Percentiles rank a stretch among this genome's conserved stretches.
Conservation (phyloP, 768 basidiomycete genomes). For the Daedaleopsis sinensis region DNA sequence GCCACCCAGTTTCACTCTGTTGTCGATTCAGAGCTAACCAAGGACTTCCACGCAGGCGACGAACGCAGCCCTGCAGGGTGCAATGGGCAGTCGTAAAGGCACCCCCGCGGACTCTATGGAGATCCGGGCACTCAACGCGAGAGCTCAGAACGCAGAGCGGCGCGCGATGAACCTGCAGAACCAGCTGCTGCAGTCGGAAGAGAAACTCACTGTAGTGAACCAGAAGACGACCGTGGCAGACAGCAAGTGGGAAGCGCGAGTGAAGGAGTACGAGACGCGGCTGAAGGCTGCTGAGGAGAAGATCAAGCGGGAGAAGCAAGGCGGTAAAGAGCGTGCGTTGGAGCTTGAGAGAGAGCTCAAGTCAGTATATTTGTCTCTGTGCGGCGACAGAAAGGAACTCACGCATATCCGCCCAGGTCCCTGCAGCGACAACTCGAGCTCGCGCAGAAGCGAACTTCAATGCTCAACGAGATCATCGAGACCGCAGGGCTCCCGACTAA, state of each 20-base stretch:
- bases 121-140: slow-evolving; percentile 66
- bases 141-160: slow-evolving; percentile 84
- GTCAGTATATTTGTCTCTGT: slow-evolving; percentile 41
- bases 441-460: slow-evolving; percentile 73
- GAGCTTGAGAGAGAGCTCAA: slow-evolving; percentile 71
- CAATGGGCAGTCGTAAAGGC: slow-evolving; percentile 60
- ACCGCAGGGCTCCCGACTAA: slow-evolving; percentile 23
- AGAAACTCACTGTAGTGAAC: slow-evolving; percentile 76
- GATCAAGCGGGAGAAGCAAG: slow-evolving; percentile 92
- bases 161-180: slow-evolving; percentile 85
- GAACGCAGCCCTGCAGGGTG: slow-evolving; percentile 72
- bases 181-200: slow-evolving; percentile 80
- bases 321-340: slow-evolving; percentile 88
- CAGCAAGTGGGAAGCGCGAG: slow-evolving; percentile 92
- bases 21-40: not conserved
- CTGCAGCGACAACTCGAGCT: slow-evolving; percentile 42
- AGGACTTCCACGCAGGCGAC: slow-evolving; percentile 59
- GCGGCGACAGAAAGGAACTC: not conserved
- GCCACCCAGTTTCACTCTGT: no score
- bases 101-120: slow-evolving; percentile 66
- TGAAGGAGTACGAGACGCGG: slow-evolving; percentile 87
- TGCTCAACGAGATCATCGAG: slow-evolving; percentile 53
- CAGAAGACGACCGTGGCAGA: slow-evolving; percentile 75
- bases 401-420: slow-evolving; percentile 2
- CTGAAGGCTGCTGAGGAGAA: slow-evolving; percentile 86